Percentiles rank a stretch among this genome's conserved stretches.
Conservation (phyloP, 2,329 filamentous ascomycete species). For the Xylariaceae sp. region DNA sequence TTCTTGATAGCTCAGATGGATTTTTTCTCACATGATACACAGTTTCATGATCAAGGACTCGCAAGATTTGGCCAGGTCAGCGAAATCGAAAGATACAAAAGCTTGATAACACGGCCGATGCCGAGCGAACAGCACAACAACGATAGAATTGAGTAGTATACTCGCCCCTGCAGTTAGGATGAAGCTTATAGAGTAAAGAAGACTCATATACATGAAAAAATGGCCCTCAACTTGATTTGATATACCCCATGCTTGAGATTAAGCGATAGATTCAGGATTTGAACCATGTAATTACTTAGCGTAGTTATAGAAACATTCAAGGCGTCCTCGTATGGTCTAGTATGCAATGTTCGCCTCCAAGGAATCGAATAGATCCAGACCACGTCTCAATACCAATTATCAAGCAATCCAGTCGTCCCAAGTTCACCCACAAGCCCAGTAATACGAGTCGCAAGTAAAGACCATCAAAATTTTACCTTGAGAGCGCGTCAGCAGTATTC, state of each 20-base stretch:
- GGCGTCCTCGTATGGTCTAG: neutral
- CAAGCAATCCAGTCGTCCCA: too few species aligned
- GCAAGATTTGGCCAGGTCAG: slow-evolving; percentile 64
- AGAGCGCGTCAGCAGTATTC: slow-evolving; percentile 2
- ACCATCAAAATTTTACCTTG: neutral
- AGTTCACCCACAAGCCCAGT: too few species aligned
- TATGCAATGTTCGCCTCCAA: too few species aligned
- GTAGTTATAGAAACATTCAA: neutral
- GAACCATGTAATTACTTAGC: neutral
- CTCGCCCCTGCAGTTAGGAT: neutral
- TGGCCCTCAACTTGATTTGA: neutral
- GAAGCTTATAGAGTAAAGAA: neutral
- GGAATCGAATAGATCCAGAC: neutral
- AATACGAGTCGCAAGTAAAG: too few species aligned
- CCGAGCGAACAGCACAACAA: neutral
- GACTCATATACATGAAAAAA: neutral
- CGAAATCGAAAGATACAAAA: slow-evolving; percentile 58
- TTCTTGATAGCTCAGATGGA: neutral
- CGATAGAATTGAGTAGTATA: neutral
- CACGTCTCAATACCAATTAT: neutral
- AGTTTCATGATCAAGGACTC: slow-evolving; percentile 87
- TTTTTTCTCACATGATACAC: slow-evolving; percentile 6
- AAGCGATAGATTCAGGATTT: neutral
- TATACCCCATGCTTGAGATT: neutral
- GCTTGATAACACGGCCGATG: slow-evolving; percentile 43